A percentile compares a stretch with the other conserved stretches of the same genome.
phyloP scores from a whole-genome alignment of 192 early-diverging fungal genomes.

The Spizellomyces sp. region DNA sequence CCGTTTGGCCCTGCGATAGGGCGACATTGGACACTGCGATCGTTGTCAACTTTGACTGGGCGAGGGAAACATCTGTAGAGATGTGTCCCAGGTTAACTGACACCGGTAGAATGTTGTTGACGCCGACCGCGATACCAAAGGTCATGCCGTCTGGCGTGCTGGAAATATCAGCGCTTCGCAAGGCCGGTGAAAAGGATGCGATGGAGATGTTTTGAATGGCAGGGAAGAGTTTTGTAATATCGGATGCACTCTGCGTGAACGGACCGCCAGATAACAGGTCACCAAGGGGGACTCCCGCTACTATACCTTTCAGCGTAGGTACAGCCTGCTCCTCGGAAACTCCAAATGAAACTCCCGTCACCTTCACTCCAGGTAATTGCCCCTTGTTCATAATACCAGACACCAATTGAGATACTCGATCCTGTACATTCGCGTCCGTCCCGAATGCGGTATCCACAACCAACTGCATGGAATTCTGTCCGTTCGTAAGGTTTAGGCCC shows the following conservation, averaged over 20 bases:
- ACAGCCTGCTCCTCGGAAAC: constrained; percentile 1
- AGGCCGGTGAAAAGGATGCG: constrained; percentile 15
- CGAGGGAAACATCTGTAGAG: constrained; percentile 13
- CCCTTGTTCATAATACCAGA: constrained; percentile 11
- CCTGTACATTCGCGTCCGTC: constrained; percentile 3
- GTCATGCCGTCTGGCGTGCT: constrained; percentile 4
- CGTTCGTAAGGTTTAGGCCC: constrained; percentile 1
- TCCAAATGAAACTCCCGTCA: constrained; percentile 16
- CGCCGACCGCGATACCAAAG: constrained; percentile 4
- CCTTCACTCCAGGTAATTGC: constrained; percentile 1
- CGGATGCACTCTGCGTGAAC: neutral
- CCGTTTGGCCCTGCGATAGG: constrained; percentile 6
- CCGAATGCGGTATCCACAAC: constrained; percentile 10
- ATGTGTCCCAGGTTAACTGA: constrained; percentile 13
- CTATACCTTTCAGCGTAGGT: neutral
- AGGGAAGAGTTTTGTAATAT: constrained; percentile 14
- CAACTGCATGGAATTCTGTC: neutral
- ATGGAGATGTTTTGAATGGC: constrained; percentile 11
- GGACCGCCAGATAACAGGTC: neutral
- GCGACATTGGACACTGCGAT: constrained; percentile 15
- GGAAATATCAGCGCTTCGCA: constrained; percentile 20
- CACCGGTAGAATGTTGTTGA: constrained; percentile 12
- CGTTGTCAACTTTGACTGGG: neutral
- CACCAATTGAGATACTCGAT: neutral
- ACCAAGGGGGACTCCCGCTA: neutral